phyloP scores from a whole-genome alignment of 208 protist genomes.

The Acanthamoeba lenticulata region DNA sequence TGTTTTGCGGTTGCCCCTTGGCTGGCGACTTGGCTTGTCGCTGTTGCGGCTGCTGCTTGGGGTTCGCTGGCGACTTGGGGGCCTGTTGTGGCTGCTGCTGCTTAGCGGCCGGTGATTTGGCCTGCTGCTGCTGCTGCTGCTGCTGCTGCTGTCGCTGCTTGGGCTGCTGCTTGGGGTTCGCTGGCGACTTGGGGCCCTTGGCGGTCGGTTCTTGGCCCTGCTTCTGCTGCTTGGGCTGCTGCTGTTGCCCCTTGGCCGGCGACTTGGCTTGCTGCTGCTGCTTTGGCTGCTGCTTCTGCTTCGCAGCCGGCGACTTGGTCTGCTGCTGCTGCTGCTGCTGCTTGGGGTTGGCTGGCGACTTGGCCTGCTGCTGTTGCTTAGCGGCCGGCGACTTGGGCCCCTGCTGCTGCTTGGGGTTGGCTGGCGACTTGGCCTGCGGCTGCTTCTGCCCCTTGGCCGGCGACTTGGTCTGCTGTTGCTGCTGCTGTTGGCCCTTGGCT shows the following conservation, averaged over 20 bases:
- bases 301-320: background rate
- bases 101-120: background rate
- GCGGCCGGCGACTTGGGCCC: no score
- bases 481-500: background rate
- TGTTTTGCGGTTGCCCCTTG: background rate
- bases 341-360: background rate
- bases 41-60: background rate
- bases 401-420: no score
- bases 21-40: no score
- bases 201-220: background rate
- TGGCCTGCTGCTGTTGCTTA: no score
- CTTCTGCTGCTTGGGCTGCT: background rate
- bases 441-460: background rate
- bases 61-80: background rate
- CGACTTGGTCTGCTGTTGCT: background rate
- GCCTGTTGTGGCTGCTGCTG: background rate
- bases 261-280: no score
- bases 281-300: background rate
- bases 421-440: background rate
- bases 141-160: background rate
- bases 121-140: no score
- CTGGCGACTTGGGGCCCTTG: background rate
- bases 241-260: no score
- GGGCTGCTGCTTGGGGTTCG: background rate
- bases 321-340: background rate